A percentile compares a stretch with the other conserved stretches of the same genome.
These are phyloP conservation scores for Dioscorea zingiberensis DNA, from an alignment of 106 monocot species.

Conservation along the genomic window DNA sequence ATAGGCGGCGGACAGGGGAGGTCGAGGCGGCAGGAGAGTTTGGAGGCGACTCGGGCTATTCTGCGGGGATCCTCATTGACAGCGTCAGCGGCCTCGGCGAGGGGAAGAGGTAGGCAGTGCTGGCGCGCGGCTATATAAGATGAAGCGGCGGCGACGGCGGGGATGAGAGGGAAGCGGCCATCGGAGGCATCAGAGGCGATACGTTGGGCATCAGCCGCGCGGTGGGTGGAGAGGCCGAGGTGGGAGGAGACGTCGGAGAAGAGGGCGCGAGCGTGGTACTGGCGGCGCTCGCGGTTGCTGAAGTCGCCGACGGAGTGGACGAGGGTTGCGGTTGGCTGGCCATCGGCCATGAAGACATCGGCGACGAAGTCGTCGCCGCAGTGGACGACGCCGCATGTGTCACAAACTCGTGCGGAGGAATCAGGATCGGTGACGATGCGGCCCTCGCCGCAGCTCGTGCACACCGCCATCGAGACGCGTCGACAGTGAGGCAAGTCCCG, in stretches of 20 bases:
- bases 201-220: slow-evolving; percentile 22
- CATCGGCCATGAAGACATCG: slow-evolving; percentile 35
- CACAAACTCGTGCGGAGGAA: slow-evolving; percentile 33
- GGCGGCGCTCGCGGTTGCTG: slow-evolving; percentile 38
- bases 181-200: slow-evolving; percentile 43
- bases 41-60: slow-evolving; percentile 42
- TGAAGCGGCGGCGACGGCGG: slow-evolving; percentile 58
- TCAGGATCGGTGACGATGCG: slow-evolving; percentile 29
- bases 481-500: no score
- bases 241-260: slow-evolving; percentile 29
- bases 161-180: slow-evolving; percentile 38
- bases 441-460: slow-evolving; percentile 35
- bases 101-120: slow-evolving; percentile 40
- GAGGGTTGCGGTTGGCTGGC: slow-evolving; percentile 14
- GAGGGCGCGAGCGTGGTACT: slow-evolving; percentile 19
- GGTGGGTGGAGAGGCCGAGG: slow-evolving; percentile 40
- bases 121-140: slow-evolving; percentile 35
- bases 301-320: slow-evolving; percentile 18
- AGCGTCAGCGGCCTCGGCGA: slow-evolving; percentile 47
- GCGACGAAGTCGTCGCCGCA: slow-evolving; percentile 20
- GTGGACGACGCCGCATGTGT: slow-evolving; percentile 39
- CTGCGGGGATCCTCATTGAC: slow-evolving; percentile 19
- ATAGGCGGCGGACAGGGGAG: slow-evolving; percentile 37
- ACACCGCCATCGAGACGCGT: background rate
- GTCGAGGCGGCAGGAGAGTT: slow-evolving; percentile 32